Evolutionary conservation across 2,329 filamentous ascomycete species (phyloP), one percentile per base, ranked within the genome.

Genomic region (Ophiostoma himal-ulmi): DNA sequence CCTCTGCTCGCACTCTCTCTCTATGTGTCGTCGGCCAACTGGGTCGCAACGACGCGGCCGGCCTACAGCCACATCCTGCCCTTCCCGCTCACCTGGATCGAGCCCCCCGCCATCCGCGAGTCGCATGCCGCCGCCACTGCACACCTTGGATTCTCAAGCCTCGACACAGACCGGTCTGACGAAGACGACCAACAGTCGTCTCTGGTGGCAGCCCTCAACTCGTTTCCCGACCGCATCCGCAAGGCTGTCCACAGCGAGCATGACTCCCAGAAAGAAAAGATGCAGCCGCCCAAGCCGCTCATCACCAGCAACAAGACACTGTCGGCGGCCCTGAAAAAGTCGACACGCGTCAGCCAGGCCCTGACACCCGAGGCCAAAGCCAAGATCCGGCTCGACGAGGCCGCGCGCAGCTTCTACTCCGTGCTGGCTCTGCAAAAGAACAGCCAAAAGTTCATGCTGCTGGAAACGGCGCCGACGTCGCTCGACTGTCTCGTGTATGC

Each of bases 11-110:
- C 96, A 75, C 88, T 97, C 71, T 94, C 89, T 68, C 89, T 98
- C 75, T 98, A 96, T 79, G 91, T 95, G 73, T 95, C 93, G 41
- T 92, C 90, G 71, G 88, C 93, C 73, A 97, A 98, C 82, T 99
- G 95, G 86, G 84, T 88, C 70, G 82, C 85, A 62, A 82, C 85
- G 67, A 97, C 93, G 4, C 88, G 93, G 20, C 91, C 93, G 2
- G 90, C 92, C 52, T 97, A 93, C 81, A 92, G 89, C 74, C 82
- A 83, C 6, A 86, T 97, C 70, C 86, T 98, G 54, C 87, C 91
- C 57, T 96, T 95, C 83, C 93, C 95, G 22, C 85, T 93, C 73
- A 94, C 94, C 75, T 99, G 95, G 87, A 91, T 91, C 60, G 83
- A 96, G 5, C 94, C 94, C 1, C 89, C 91, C 0, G 83, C 87